These are phyloP conservation scores for Vararia minispora DNA, from an alignment of 768 basidiomycete genomes.

Conservation along the genomic window DNA sequence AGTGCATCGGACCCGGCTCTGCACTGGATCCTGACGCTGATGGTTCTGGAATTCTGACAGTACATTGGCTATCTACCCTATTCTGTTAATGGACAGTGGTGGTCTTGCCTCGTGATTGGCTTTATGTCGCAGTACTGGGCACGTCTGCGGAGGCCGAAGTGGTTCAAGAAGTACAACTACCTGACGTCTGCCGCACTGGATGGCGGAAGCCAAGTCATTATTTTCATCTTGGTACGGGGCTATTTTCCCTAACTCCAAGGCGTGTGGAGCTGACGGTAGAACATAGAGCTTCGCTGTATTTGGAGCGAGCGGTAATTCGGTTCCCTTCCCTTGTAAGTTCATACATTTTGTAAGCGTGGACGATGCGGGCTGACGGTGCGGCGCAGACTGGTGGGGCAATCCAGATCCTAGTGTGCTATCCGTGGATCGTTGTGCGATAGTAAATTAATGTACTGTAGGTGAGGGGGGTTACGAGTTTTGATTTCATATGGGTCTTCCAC, in stretches of 20 bases:
- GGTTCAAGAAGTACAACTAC: slow-evolving; percentile 42
- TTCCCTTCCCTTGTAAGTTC: slow-evolving; percentile 38
- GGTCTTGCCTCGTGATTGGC: slow-evolving; percentile 42
- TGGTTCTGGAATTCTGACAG: too few relatives aligned
- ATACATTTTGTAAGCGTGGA: slow-evolving; percentile 4
- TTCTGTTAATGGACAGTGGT: slow-evolving; percentile 45
- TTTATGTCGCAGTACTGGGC: slow-evolving; percentile 39
- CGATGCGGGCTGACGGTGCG: not conserved
- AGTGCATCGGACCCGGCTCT: too few relatives aligned
- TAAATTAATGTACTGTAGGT: not conserved
- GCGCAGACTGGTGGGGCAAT: not conserved
- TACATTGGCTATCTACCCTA: slow-evolving; percentile 31
- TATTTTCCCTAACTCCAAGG: slow-evolving; percentile 12
- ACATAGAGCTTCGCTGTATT: slow-evolving; percentile 24
- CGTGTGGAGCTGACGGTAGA: not conserved
- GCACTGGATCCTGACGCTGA: too few relatives aligned
- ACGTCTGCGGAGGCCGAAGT: slow-evolving; percentile 28
- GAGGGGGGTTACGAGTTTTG: too few relatives aligned
- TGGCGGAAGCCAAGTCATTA: slow-evolving; percentile 36
- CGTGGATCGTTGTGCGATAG: not conserved
- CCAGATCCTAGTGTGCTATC: slow-evolving; percentile 1
- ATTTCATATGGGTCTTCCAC: too few relatives aligned
- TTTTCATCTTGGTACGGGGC: slow-evolving; percentile 34
- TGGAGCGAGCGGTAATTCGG: slow-evolving; percentile 30
- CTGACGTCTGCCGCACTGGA: slow-evolving; percentile 38